phyloP scores from a whole-genome alignment of 768 basidiomycete species.

The Clitopilus passeckerianus region DNA sequence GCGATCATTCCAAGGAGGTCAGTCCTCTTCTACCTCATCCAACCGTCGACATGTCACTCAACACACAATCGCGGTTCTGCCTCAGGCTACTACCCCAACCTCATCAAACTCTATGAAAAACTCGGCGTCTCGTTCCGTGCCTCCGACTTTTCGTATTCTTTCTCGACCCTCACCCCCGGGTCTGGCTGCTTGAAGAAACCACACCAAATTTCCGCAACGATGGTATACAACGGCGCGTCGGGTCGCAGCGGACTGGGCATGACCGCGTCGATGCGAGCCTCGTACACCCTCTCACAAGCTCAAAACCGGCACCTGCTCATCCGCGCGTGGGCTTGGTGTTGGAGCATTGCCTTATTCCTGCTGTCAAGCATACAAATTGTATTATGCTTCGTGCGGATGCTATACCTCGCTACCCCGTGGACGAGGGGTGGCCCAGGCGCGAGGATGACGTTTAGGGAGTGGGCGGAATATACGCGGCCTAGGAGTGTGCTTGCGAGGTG shows the following conservation, averaged over 20 bases:
- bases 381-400: constrained; percentile 41
- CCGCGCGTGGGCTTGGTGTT: constrained; percentile 16
- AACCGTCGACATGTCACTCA: background rate
- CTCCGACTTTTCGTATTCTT: constrained; percentile 68
- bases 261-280: constrained; percentile 32
- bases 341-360: constrained; percentile 28
- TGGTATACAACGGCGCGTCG: constrained; percentile 65
- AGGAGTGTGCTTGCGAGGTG: constrained; percentile 30
- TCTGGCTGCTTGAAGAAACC: constrained; percentile 8
- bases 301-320: constrained; percentile 11
- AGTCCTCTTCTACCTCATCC: constrained; percentile 8
- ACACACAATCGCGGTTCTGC: background rate
- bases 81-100: constrained; percentile 66
- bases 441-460: constrained; percentile 42
- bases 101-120: constrained; percentile 61
- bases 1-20: constrained; percentile 78
- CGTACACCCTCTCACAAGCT: constrained; percentile 14
- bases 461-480: constrained; percentile 40
- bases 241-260: constrained; percentile 48
- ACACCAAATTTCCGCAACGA: constrained; percentile 36
- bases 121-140: constrained; percentile 54
- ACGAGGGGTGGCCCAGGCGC: constrained; percentile 21
- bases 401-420: constrained; percentile 38
- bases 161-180: constrained; percentile 42
- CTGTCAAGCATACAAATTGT: constrained; percentile 36